These are phyloP conservation scores for Papiliotrema fonsecae DNA, from an alignment of 1,284 basidiomycete genomes.

Conservation along the genomic window DNA sequence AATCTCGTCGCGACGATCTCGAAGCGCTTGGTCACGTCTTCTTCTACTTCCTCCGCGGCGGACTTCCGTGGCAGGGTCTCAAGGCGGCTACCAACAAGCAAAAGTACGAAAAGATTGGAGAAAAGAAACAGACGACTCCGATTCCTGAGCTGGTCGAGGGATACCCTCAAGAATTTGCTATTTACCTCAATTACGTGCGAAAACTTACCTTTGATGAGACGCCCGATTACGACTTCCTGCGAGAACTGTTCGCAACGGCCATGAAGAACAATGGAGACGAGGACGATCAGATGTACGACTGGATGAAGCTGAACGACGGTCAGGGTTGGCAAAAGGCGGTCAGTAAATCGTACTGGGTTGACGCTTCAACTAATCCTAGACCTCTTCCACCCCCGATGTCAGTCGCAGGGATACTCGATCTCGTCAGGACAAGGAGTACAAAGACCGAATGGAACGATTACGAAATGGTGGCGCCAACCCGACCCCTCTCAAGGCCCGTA, in stretches of 20 bases:
- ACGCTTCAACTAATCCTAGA: constrained; percentile 7
- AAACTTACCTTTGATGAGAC: constrained; percentile 94
- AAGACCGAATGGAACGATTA: constrained; percentile 49
- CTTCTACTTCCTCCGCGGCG: constrained; percentile 93
- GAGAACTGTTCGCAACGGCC: constrained; percentile 86
- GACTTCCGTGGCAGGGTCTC: constrained; percentile 91
- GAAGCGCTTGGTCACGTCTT: constrained; percentile 95
- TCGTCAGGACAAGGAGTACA: constrained; percentile 32
- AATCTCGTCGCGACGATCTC: constrained; percentile 89
- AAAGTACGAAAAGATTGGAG: constrained; percentile 98
- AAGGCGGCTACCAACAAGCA: constrained; percentile 97
- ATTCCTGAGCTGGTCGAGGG: constrained; percentile 92
- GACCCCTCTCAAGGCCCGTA: constrained; percentile 38
- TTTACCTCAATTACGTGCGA: constrained; percentile 95
- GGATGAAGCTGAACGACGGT: constrained; percentile 83
- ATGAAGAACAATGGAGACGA: constrained; percentile 80
- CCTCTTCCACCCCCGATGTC: constrained; percentile 25
- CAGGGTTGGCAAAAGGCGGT: constrained; percentile 93
- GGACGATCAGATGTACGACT: constrained; percentile 86
- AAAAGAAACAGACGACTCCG: constrained; percentile 95
- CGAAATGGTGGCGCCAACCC: constrained; percentile 35
- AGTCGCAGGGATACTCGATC: constrained; percentile 35
- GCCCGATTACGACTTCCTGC: constrained; percentile 91
- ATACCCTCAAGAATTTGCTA: constrained; percentile 92
- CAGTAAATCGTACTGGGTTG: constrained; percentile 32